Conservation (phyloP, 2,329 filamentous ascomycete genomes). For the Ophiostoma perfectum region DNA sequence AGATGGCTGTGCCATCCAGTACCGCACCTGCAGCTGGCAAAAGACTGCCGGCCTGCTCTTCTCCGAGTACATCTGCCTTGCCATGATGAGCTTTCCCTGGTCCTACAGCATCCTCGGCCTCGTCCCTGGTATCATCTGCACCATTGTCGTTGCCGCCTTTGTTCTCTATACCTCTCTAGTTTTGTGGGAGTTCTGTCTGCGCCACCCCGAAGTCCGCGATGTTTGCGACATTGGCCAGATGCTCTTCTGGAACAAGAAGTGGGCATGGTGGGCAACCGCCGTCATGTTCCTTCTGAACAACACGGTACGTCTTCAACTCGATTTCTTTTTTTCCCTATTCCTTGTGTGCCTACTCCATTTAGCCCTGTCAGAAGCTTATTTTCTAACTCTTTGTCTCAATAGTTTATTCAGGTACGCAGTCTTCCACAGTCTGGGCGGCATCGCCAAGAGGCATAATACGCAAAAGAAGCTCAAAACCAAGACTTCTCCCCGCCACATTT, state of each 20-base stretch:
- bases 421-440: slow-evolving; percentile 26
- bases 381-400: neutral
- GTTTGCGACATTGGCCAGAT: slow-evolving; percentile 95
- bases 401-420: slow-evolving; percentile 63
- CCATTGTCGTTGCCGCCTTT: slow-evolving; percentile 66
- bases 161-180: slow-evolving; percentile 69
- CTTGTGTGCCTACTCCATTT: too few species aligned
- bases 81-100: slow-evolving; percentile 94
- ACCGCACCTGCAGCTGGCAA: slow-evolving; percentile 88
- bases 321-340: neutral
- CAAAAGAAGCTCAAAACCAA: neutral
- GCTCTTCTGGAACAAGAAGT: slow-evolving; percentile 79
- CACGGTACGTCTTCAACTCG: slow-evolving; percentile 42
- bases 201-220: slow-evolving; percentile 85
- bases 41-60: slow-evolving; percentile 91
- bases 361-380: slow-evolving; percentile 4
- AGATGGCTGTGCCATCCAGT: slow-evolving; percentile 74
- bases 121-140: slow-evolving; percentile 80
- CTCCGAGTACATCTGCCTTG: slow-evolving; percentile 88
- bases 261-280: slow-evolving; percentile 64
- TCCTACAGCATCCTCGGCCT: slow-evolving; percentile 84
- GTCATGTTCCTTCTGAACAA: slow-evolving; percentile 93
- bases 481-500: neutral
- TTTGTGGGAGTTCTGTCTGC: slow-evolving; percentile 78
- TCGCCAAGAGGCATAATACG: neutral